phyloP scores from a whole-genome alignment of 805 yeast species.

The Pichia heedii region DNA sequence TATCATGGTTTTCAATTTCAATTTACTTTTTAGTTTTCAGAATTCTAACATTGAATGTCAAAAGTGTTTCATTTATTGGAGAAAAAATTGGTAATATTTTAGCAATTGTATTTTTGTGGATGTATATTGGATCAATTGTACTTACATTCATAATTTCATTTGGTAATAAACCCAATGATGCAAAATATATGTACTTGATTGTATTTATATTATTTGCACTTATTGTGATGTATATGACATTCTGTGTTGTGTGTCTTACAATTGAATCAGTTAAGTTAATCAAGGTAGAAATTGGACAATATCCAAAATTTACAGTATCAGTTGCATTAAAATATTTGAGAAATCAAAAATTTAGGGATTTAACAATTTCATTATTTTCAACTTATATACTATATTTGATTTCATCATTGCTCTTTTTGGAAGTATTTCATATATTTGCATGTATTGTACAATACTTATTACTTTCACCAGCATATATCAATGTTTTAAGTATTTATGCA shows the following conservation, averaged over 20 bases:
- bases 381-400: conserved; percentile 73
- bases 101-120: conserved; percentile 77
- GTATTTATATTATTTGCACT: conserved; percentile 71
- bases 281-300: conserved; percentile 29
- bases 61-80: conserved; percentile 32
- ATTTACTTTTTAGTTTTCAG: conserved; percentile 85
- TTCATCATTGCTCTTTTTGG: conserved; percentile 71
- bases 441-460: conserved; percentile 75
- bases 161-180: conserved; percentile 91
- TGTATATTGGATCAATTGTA: conserved; percentile 66
- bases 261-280: conserved; percentile 47
- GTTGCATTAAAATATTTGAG: conserved; percentile 40
- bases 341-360: conserved; percentile 68
- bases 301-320: conserved; percentile 16
- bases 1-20: conserved; percentile 87
- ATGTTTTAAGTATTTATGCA: conserved; percentile 84
- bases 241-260: conserved; percentile 64
- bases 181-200: conserved; percentile 59
- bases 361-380: conserved; percentile 72
- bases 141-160: conserved; percentile 81
- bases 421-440: conserved; percentile 85
- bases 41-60: conserved; percentile 70
- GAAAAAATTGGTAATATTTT: conserved; percentile 61
- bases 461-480: conserved; percentile 80
- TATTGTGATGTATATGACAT: conserved; percentile 77